Evolutionary conservation across 345 rosid genomes (phyloP), one percentile per base, ranked within the genome.

Genomic region (Firmiana major): DNA sequence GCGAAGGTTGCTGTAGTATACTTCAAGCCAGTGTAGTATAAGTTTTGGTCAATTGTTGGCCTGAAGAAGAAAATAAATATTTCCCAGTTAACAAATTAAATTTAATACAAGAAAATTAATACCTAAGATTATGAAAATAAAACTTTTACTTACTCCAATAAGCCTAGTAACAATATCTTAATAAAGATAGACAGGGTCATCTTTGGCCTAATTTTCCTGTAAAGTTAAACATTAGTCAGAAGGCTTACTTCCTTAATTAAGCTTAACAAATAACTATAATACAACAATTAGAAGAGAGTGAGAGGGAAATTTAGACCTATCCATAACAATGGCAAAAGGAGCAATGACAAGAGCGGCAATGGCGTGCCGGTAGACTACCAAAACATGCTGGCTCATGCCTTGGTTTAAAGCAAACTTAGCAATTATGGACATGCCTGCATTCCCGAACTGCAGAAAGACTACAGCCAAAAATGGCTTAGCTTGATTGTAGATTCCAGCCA

Each of bases 191-290:
- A 79, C 12, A 78, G 0, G 0, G 98, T 93, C 96, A 95, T 87
- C 85, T 91, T 93, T 22, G 98, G 97, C 81, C 96, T 85, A 42
- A 75, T 80, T 83, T 91, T 91, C 83, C 99, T 95, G 92, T 45
- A 43, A 73, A 28, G 36, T 15, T 11, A 13, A 13, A 0, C 17
- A 46, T 38, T n/a, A n/a, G 19, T 7, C 31, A 38, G 34, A 42
- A 21, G 34, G 46, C 58, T 78, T 10, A 31, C 26, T 15, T 62
- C 42, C 26, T 15, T 62, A 21, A 1, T 13, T 13, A 28, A 6
- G 10, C n/a, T 57, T 58, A 19, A 54, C 24, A 7, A 54, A n/a
- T 43, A 15, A 49, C 16, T 49, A 49, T 31, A 31, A 31, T 31
- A 31, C 5, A 13, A 49, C 54, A 15, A 49, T 15, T 60, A 60